Conservation (phyloP, 2,329 filamentous ascomycete species). For the Elsinoe ampelina region DNA sequence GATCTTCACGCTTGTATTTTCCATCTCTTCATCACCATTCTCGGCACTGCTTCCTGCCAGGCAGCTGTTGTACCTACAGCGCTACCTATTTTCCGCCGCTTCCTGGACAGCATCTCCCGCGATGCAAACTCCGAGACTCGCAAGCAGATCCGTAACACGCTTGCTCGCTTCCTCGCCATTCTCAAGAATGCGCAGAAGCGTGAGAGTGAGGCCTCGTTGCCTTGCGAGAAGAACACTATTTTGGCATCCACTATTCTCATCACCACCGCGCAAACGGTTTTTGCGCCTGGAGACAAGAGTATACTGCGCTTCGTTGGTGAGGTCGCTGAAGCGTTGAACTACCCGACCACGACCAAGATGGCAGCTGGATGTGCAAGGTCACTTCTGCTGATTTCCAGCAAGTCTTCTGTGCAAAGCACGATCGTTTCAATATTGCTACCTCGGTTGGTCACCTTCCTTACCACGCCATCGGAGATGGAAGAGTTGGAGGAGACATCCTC, state of each 20-base stretch:
- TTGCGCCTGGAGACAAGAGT: slow-evolving; percentile 60
- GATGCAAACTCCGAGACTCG: slow-evolving; percentile 42
- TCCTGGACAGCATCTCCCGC: slow-evolving; percentile 64
- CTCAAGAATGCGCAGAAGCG: slow-evolving; percentile 66
- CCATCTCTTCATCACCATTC: slow-evolving; percentile 89
- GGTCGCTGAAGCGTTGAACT: slow-evolving; percentile 72
- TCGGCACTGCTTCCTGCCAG: slow-evolving; percentile 81
- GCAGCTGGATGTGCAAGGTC: slow-evolving; percentile 84
- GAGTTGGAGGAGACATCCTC: slow-evolving; percentile 69
- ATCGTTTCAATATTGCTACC: slow-evolving; percentile 68
- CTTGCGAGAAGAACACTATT: slow-evolving; percentile 87
- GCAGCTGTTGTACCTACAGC: slow-evolving; percentile 80
- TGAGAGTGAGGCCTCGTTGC: slow-evolving; percentile 65
- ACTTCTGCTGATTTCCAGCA: slow-evolving; percentile 57
- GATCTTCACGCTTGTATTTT: slow-evolving; percentile 94
- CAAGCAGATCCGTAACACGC: slow-evolving; percentile 68
- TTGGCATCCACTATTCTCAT: slow-evolving; percentile 83
- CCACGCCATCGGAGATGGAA: slow-evolving; percentile 52
- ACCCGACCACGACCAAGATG: slow-evolving; percentile 76
- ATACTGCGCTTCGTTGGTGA: slow-evolving; percentile 62
- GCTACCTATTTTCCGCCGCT: slow-evolving; percentile 83
- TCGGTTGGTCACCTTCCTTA: slow-evolving; percentile 65
- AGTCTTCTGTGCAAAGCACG: slow-evolving; percentile 54
- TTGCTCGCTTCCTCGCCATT: slow-evolving; percentile 74
- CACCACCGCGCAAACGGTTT: slow-evolving; percentile 59